Evolutionary conservation across 305 asterid genomes (phyloP).

Genomic region (Plantago lanceolata): DNA sequence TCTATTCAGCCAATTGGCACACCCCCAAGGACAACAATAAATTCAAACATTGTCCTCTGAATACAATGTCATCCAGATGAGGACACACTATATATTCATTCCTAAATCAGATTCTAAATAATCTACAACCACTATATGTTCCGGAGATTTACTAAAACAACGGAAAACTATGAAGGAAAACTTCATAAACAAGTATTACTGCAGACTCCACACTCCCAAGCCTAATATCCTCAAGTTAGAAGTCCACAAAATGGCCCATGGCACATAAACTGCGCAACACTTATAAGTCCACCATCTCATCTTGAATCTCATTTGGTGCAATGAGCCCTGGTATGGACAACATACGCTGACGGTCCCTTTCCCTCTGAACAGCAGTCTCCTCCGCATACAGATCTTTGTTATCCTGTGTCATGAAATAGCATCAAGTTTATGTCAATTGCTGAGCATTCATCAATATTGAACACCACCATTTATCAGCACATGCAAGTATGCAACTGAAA

Average conservation of each 20-base stretch:
- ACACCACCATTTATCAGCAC: background rate
- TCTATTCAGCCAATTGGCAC: background rate
- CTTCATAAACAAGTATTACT: no score
- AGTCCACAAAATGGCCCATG: no score
- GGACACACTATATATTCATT: background rate
- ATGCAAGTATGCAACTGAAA: background rate
- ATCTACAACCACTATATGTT: background rate
- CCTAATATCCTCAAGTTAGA: no score
- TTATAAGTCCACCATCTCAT: constrained; percentile 68
- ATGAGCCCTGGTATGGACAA: constrained; percentile 83
- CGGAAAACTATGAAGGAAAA: no score
- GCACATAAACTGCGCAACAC: no score
- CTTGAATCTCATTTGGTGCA: constrained; percentile 86
- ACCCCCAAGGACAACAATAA: background rate
- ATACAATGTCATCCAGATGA: background rate
- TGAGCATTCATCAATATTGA: no score
- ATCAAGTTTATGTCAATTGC: no score
- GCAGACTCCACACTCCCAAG: no score
- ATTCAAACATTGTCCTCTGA: background rate
- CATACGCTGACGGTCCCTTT: constrained; percentile 77
- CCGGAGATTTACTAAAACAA: no score
- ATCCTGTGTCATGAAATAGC: constrained; percentile 46
- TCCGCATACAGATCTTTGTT: constrained; percentile 95
- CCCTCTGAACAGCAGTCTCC: constrained; percentile 91
- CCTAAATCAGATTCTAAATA: background rate